These are phyloP conservation scores for Tolypocladium cylindrosporum DNA, from an alignment of 2,329 filamentous ascomycete genomes.

Conservation along the genomic window DNA sequence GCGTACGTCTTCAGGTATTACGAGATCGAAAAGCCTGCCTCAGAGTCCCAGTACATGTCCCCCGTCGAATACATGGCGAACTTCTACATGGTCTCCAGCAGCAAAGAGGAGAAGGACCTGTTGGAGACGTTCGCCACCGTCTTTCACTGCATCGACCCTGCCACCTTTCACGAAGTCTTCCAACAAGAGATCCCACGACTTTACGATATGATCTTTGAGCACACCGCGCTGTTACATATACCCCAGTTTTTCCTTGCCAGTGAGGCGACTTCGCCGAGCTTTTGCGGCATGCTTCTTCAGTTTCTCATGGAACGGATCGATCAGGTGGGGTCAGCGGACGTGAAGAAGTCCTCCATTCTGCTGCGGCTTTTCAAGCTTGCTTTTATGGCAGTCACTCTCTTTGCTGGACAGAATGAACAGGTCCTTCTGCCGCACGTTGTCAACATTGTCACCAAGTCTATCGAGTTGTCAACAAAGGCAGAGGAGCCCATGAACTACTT, in stretches of 20 bases:
- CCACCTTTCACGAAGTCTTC: conserved; percentile 97
- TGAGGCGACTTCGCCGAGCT: conserved; percentile 93
- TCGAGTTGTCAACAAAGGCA: conserved; percentile 88
- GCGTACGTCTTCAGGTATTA: conserved; percentile 97
- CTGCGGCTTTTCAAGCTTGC: conserved; percentile 93
- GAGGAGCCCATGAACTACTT: conserved; percentile 99
- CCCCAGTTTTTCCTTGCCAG: conserved; percentile 98
- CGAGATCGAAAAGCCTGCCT: conserved; percentile 69
- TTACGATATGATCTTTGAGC: conserved; percentile 96
- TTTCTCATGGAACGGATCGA: conserved; percentile 96
- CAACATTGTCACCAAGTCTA: conserved; percentile 94
- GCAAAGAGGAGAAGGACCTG: conserved; percentile 93
- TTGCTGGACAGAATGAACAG: conserved; percentile 88
- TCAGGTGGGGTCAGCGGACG: conserved; percentile 84
- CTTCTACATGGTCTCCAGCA: conserved; percentile 87
- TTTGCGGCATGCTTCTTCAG: conserved; percentile 94
- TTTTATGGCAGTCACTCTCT: conserved; percentile 98
- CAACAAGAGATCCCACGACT: conserved; percentile 93
- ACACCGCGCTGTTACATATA: conserved; percentile 86
- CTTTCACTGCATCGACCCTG: conserved; percentile 96
- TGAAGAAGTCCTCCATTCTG: conserved; percentile 86
- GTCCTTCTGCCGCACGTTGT: conserved; percentile 92
- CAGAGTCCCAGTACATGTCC: conserved; percentile 65
- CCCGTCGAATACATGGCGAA: conserved; percentile 89
- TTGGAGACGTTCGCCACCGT: conserved; percentile 96